Percentiles rank a stretch among this genome's conserved stretches.
phyloP scores from a whole-genome alignment of 495 filamentous ascomycete species.

The Penicillium diatomitis region DNA sequence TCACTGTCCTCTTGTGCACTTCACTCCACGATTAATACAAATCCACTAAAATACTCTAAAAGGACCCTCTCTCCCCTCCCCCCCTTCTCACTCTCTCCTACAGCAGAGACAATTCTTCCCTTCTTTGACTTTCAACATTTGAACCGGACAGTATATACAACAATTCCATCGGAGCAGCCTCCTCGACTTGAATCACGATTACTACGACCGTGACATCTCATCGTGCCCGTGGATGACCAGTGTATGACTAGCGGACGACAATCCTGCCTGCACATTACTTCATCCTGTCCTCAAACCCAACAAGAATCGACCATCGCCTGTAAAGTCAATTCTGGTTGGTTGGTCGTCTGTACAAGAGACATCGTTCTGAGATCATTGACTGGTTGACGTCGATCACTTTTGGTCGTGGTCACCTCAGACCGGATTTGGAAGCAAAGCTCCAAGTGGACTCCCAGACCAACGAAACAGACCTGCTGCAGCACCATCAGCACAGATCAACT shows the following conservation, averaged over 20 bases:
- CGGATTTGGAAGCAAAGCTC: constrained; percentile 22
- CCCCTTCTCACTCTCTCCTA: neutral
- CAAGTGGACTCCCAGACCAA: neutral
- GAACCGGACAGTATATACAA: too few species aligned
- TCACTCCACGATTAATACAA: neutral
- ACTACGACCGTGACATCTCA: neutral
- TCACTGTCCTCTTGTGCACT: neutral
- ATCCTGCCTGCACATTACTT: constrained; percentile 1
- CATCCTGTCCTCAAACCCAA: neutral
- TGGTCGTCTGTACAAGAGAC: constrained; percentile 1
- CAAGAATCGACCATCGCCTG: too few species aligned
- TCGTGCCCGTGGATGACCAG: constrained; percentile 5
- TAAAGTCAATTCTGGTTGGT: constrained; percentile 11
- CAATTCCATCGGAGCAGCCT: too few species aligned
- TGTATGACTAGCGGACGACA: constrained; percentile 10
- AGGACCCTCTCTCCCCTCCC: constrained; percentile 3
- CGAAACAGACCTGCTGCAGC: neutral
- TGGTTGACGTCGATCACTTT: constrained; percentile 22
- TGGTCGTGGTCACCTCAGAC: neutral
- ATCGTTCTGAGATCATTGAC: constrained; percentile 26
- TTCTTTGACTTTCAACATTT: too few species aligned
- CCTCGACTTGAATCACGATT: neutral
- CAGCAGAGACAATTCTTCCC: too few species aligned
- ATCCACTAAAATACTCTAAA: constrained; percentile 7
- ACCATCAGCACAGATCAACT: too few species aligned